These are phyloP conservation scores for Luzula sylvatica DNA, from an alignment of 176 grass and related monocot genomes.

Conservation along the genomic window DNA sequence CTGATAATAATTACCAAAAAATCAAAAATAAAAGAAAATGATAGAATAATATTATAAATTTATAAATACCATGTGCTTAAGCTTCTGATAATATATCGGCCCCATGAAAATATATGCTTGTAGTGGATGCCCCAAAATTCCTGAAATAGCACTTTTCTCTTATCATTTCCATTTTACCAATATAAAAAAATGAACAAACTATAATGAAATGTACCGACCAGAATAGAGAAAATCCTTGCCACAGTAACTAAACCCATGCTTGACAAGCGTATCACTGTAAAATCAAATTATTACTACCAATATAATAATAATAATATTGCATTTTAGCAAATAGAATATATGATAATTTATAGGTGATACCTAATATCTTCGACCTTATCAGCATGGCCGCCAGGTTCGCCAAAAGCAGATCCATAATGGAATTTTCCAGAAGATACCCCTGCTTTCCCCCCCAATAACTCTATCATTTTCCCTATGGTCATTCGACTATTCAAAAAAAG, in stretches of 20 bases:
- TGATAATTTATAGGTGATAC: slow-evolving; percentile 12
- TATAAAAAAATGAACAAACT: slow-evolving; percentile 3
- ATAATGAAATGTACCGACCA: too few relatives aligned
- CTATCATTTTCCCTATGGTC: slow-evolving; percentile 99
- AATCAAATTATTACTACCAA: too few relatives aligned
- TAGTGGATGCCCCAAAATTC: slow-evolving; percentile 76
- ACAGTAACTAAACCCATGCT: slow-evolving; percentile 87
- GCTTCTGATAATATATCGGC: slow-evolving; percentile 94
- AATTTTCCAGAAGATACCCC: slow-evolving; percentile 82
- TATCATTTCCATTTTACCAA: too few relatives aligned
- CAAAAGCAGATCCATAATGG: slow-evolving; percentile 95
- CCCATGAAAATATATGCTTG: slow-evolving; percentile 98
- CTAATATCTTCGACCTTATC: slow-evolving; percentile 92
- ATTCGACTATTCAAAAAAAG: slow-evolving; percentile 69
- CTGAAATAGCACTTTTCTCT: too few relatives aligned
- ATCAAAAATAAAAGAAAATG: slow-evolving; percentile 2
- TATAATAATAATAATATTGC: background rate
- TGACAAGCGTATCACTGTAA: slow-evolving; percentile 62
- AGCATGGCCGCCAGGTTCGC: slow-evolving; percentile 78
- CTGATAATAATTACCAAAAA: slow-evolving; percentile 25
- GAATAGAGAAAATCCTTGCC: slow-evolving; percentile 97
- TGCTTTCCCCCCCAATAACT: slow-evolving; percentile 92
- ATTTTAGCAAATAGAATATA: slow-evolving; percentile 6
- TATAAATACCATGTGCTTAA: slow-evolving; percentile 96
- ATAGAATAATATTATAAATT: slow-evolving; percentile 8